phyloP scores from a whole-genome alignment of 192 early-diverging fungal species.

The Coemansia sp. region DNA sequence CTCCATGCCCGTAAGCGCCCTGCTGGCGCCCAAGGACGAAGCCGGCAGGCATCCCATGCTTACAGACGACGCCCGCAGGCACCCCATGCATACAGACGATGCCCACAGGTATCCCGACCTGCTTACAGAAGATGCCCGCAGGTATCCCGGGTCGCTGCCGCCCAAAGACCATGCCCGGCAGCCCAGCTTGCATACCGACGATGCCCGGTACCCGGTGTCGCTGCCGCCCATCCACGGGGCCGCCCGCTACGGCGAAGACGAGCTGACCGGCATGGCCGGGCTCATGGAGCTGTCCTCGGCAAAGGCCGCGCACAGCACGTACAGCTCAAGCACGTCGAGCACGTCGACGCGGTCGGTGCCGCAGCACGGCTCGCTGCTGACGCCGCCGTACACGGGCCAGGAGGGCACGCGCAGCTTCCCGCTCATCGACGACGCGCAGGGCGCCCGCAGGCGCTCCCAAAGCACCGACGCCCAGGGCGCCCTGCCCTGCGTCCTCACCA shows the following conservation, averaged over 20 bases:
- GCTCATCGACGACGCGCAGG: constrained; percentile 36
- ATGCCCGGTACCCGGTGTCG: constrained; percentile 16
- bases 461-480: constrained; percentile 40
- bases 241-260: constrained; percentile 43
- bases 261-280: constrained; percentile 50
- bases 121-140: too few species aligned
- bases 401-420: constrained; percentile 46
- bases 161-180: constrained; percentile 7
- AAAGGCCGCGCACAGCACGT: constrained; percentile 3
- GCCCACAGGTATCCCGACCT: too few species aligned
- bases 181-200: constrained; percentile 15
- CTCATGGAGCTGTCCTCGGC: constrained; percentile 52
- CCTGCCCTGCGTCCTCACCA: constrained; percentile 40
- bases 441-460: constrained; percentile 39
- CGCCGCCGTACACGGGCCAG: constrained; percentile 14
- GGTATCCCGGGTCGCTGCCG: too few species aligned
- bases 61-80: neutral
- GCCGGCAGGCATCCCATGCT: neutral
- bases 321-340: constrained; percentile 44
- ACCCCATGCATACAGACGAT: neutral
- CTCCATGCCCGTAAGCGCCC: constrained; percentile 38
- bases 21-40: constrained; percentile 20
- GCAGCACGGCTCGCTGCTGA: neutral
- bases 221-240: constrained; percentile 31
- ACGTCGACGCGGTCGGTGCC: constrained; percentile 32